A percentile compares a stretch with the other conserved stretches of the same genome.
Evolutionary conservation across 192 early-diverging fungal species (phyloP).

Genomic region (Paraglomus brasilianum): DNA sequence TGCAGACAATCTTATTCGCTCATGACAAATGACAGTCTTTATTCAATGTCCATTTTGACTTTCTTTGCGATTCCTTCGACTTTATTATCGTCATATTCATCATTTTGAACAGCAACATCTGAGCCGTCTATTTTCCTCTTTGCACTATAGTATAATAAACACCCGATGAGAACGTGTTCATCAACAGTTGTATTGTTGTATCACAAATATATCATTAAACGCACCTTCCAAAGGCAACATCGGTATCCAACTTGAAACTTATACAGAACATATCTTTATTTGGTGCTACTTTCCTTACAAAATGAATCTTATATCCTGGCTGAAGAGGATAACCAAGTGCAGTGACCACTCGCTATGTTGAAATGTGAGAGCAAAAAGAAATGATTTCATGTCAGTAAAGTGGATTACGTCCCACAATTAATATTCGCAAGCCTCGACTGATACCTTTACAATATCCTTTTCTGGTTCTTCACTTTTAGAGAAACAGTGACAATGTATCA

Average conservation of each 20-base stretch:
- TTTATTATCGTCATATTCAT: no score
- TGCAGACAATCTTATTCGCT: no score
- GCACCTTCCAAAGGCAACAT: constrained; percentile 64
- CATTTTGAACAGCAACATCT: no score
- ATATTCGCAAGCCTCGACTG: constrained; percentile 33
- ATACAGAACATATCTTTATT: constrained; percentile 99
- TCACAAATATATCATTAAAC: no score
- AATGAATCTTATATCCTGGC: constrained; percentile 52
- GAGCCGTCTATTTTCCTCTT: no score
- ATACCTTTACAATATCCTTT: constrained; percentile 62
- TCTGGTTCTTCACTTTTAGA: constrained; percentile 73
- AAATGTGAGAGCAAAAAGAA: constrained; percentile 10
- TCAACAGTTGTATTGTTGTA: no score
- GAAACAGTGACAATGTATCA: constrained; percentile 96
- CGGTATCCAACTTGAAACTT: constrained; percentile 74
- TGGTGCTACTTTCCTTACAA: constrained; percentile 94
- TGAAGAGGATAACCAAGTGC: constrained; percentile 53
- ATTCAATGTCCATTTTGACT: no score
- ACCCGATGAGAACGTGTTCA: no score
- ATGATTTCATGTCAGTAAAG: no score
- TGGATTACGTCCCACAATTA: constrained; percentile 29
- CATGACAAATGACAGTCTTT: no score
- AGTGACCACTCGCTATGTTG: constrained; percentile 48
- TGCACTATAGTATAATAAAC: no score
- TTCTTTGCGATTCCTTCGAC: no score